These are phyloP conservation scores for Claviceps paspali DNA, from an alignment of 2,329 filamentous ascomycete species.

Conservation along the genomic window DNA sequence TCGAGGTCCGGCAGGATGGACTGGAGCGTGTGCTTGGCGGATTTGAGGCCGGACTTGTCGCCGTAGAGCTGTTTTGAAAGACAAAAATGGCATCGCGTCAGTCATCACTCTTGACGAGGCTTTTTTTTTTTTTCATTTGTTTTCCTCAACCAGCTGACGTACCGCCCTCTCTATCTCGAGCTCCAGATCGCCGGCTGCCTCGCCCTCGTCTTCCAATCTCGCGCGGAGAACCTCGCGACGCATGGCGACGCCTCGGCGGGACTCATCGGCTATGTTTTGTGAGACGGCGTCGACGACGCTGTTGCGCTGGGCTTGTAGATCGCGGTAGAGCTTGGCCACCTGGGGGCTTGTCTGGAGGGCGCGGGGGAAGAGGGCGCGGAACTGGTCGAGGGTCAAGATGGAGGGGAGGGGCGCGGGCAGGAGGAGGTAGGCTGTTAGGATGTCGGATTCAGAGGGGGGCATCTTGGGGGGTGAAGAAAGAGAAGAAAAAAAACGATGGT, in stretches of 20 bases:
- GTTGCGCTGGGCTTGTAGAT: constrained; percentile 61
- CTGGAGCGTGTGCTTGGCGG: constrained; percentile 41
- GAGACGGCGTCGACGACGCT: constrained; percentile 52
- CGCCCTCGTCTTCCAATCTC: constrained; percentile 31
- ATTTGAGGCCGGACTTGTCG: constrained; percentile 25
- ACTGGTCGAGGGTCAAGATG: constrained; percentile 58
- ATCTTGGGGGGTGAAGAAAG: constrained; percentile 28
- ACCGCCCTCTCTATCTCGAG: constrained; percentile 47
- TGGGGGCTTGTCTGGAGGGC: constrained; percentile 49
- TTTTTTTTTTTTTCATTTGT: too few species aligned
- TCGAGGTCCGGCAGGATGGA: constrained; percentile 57
- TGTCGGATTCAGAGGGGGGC: constrained; percentile 58
- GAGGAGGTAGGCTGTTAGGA: constrained; percentile 66
- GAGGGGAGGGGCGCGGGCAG: constrained; percentile 59
- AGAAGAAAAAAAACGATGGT: not conserved
- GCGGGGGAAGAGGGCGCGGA: constrained; percentile 61
- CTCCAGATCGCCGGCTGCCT: constrained; percentile 46
- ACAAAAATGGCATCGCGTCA: too few species aligned
- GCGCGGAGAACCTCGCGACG: constrained; percentile 40
- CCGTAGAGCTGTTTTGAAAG: constrained; percentile 53
- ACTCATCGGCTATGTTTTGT: constrained; percentile 49
- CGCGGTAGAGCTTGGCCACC: constrained; percentile 58
- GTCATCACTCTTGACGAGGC: not conserved
- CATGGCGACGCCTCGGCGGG: constrained; percentile 42
- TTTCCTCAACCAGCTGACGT: constrained; percentile 14